Conservation (phyloP, 306 rosid genomes). For the Hylodesmum podocarpum region DNA sequence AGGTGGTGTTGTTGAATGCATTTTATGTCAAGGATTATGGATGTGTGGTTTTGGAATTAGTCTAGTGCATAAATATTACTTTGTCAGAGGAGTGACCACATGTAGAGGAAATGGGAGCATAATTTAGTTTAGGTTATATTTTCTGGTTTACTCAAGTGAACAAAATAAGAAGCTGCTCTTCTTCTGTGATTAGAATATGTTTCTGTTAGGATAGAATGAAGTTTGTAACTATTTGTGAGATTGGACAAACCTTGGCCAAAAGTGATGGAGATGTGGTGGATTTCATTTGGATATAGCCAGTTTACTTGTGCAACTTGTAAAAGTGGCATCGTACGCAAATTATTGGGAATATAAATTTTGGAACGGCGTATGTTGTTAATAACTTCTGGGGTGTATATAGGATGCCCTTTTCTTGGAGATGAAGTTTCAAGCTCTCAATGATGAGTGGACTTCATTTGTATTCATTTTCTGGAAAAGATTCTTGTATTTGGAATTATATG, state of each 20-base stretch:
- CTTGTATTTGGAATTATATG: background rate
- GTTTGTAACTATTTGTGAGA: background rate
- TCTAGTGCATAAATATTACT: slow-evolving; percentile 10
- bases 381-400: slow-evolving; percentile 26
- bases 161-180: background rate
- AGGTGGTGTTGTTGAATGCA: slow-evolving; percentile 12
- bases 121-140: slow-evolving; percentile 10
- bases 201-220: slow-evolving; percentile 18
- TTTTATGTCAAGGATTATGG: slow-evolving; percentile 26
- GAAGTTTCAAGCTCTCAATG: slow-evolving; percentile 28
- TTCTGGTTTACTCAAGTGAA: slow-evolving; percentile 7
- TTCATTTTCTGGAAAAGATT: background rate
- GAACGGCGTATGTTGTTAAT: slow-evolving; percentile 2
- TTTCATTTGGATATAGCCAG: slow-evolving; percentile 20
- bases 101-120: slow-evolving; percentile 19
- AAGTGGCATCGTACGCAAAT: slow-evolving; percentile 18
- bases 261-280: slow-evolving; percentile 20
- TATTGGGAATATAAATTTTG: slow-evolving; percentile 17
- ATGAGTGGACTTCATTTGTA: background rate
- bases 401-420: slow-evolving; percentile 30
- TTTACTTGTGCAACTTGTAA: slow-evolving; percentile 28
- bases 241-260: slow-evolving; percentile 3
- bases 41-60: slow-evolving; percentile 5
- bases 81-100: slow-evolving; percentile 8
- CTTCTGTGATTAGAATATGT: background rate